Conservation (phyloP, 768 basidiomycete genomes). For the Daedaleopsis nitida region DNA sequence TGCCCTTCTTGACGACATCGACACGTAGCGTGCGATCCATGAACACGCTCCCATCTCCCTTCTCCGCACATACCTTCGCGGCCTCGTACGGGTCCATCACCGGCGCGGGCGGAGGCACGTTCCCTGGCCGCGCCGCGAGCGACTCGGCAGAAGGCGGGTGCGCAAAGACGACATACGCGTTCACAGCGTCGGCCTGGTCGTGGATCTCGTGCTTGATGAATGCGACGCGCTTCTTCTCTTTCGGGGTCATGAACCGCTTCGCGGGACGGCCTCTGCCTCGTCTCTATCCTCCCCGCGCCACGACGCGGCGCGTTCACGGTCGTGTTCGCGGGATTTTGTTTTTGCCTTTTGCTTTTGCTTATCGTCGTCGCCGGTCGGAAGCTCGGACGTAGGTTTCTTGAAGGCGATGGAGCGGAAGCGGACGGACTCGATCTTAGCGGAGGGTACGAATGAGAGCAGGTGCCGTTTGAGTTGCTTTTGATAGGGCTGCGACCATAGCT, state of each 20-base stretch:
- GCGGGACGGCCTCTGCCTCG: slow-evolving; percentile 46
- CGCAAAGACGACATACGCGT: slow-evolving; percentile 92
- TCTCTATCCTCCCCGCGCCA: slow-evolving; percentile 52
- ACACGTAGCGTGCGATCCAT: slow-evolving; percentile 79
- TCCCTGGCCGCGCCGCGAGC: slow-evolving; percentile 38
- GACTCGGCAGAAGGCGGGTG: slow-evolving; percentile 48
- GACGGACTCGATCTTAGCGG: slow-evolving; percentile 85
- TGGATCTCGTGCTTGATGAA: slow-evolving; percentile 95
- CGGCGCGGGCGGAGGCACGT: slow-evolving; percentile 51
- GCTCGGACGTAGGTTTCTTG: slow-evolving; percentile 72
- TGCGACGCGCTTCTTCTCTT: slow-evolving; percentile 90
- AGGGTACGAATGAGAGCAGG: slow-evolving; percentile 68
- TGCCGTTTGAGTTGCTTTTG: slow-evolving; percentile 79
- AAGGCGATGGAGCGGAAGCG: slow-evolving; percentile 96
- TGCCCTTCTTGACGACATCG: slow-evolving; percentile 56
- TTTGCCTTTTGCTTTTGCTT: slow-evolving; percentile 26
- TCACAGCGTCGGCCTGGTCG: slow-evolving; percentile 68
- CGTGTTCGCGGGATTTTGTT: slow-evolving; percentile 43
- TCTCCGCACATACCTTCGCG: slow-evolving; percentile 56
- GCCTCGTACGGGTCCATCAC: slow-evolving; percentile 73
- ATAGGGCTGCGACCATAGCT: slow-evolving; percentile 50
- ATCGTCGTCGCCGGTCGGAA: slow-evolving; percentile 44
- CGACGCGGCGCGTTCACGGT: slow-evolving; percentile 56
- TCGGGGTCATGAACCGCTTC: slow-evolving; percentile 73
- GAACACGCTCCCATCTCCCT: slow-evolving; percentile 71